Evolutionary conservation across 306 rosid species (phyloP).

Genomic region (Acacia confusa): DNA sequence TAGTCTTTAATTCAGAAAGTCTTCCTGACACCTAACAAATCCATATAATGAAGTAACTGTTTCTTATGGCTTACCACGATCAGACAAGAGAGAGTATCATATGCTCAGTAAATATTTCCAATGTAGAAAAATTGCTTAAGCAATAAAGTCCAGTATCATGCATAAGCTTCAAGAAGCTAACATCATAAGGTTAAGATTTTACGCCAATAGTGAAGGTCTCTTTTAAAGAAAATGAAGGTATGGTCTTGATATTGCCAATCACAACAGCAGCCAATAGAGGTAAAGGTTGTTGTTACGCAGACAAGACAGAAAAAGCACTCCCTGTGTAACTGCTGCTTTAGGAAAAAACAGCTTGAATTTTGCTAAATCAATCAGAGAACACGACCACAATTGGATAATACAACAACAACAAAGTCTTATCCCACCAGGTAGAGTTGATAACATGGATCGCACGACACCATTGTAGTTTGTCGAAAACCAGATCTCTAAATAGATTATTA

Average conservation of each 20-base stretch:
- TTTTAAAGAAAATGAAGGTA: constrained; percentile 4
- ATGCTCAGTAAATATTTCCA: not conserved
- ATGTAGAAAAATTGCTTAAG: constrained; percentile 8
- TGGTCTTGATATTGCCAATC: not conserved
- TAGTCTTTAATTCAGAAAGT: constrained; percentile 75
- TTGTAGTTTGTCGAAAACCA: no score
- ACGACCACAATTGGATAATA: not conserved
- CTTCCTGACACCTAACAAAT: constrained; percentile 63
- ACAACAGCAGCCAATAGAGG: not conserved
- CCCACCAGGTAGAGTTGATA: no score
- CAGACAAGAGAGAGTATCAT: not conserved
- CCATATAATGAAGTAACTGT: constrained; percentile 21
- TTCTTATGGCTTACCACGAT: constrained; percentile 17
- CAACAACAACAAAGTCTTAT: no score
- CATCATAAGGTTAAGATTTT: constrained; percentile 18
- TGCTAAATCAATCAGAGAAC: constrained; percentile 3
- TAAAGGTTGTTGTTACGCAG: not conserved
- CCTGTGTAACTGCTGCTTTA: not conserved
- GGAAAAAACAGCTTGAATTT: not conserved
- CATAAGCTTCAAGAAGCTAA: constrained; percentile 17
- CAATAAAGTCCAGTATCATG: not conserved
- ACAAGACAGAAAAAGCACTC: not conserved
- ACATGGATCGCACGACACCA: no score
- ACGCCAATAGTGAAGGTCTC: not conserved
- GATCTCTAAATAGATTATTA: no score